These are phyloP conservation scores for Anethum foeniculum DNA, from an alignment of 140 eudicot genomes.

Conservation along the genomic window DNA sequence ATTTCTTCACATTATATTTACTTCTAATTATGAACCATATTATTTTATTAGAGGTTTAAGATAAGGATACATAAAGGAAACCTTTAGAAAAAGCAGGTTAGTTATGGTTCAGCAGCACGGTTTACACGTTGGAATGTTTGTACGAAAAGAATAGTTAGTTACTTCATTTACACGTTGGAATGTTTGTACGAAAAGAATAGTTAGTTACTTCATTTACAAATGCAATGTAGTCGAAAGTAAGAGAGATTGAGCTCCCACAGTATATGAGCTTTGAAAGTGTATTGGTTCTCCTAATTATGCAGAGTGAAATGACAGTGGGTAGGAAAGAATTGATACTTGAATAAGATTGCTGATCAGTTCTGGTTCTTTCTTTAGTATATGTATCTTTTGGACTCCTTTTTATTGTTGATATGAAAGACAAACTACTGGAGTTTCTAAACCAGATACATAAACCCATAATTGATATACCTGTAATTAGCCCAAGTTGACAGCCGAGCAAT, in stretches of 20 bases:
- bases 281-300: not conserved
- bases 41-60: too few relatives aligned
- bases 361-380: not conserved
- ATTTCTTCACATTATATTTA: too few relatives aligned
- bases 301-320: not conserved
- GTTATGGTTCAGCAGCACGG: not conserved
- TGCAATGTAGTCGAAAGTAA: not conserved
- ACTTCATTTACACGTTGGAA: not conserved
- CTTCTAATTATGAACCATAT: too few relatives aligned
- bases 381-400: not conserved
- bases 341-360: not conserved
- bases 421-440: not conserved
- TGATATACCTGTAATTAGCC: not conserved
- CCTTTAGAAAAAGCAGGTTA: not conserved
- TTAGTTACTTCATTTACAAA: not conserved
- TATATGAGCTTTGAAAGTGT: not conserved
- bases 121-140: not conserved
- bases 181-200: not conserved
- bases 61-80: not conserved
- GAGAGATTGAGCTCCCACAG: not conserved
- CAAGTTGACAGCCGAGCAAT: not conserved
- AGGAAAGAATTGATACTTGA: not conserved
- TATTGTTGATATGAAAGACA: too few relatives aligned
- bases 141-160: not conserved
- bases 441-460: not conserved